phyloP scores from a whole-genome alignment of 2,329 filamentous ascomycete genomes.

The Botrytis pseudocinerea region DNA sequence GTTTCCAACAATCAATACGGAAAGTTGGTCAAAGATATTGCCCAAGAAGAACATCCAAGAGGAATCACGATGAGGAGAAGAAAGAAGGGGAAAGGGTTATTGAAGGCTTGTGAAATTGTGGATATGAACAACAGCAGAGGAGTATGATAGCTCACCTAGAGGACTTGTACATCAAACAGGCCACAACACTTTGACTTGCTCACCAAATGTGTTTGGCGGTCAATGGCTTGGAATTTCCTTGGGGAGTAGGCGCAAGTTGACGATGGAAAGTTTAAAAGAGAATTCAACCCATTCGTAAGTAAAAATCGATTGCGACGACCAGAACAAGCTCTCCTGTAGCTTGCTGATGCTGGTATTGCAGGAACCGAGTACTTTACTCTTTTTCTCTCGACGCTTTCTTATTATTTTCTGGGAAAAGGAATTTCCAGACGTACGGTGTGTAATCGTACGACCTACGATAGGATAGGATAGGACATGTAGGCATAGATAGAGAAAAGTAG shows the following conservation, averaged over 20 bases:
- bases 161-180: background rate
- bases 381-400: background rate
- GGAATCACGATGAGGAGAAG: background rate
- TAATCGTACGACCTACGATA: background rate
- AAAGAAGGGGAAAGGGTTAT: background rate
- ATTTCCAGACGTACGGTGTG: background rate
- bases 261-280: background rate
- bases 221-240: background rate
- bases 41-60: conserved; percentile 1
- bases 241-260: conserved; percentile 6
- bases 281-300: background rate
- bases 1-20: background rate
- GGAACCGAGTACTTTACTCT: no score
- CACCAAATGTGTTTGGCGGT: background rate
- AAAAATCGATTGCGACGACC: background rate
- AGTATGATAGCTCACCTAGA: conserved; percentile 13
- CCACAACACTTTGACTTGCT: background rate
- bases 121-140: conserved; percentile 7
- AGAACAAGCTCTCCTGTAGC: background rate
- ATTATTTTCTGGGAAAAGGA: background rate
- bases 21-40: background rate
- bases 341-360: background rate
- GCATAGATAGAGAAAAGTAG: background rate
- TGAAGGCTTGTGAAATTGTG: background rate
- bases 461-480: background rate